Percentiles rank a stretch among this genome's conserved stretches.
phyloP scores from a whole-genome alignment of 2,329 filamentous ascomycete genomes.

The Sporothrix inflata region DNA sequence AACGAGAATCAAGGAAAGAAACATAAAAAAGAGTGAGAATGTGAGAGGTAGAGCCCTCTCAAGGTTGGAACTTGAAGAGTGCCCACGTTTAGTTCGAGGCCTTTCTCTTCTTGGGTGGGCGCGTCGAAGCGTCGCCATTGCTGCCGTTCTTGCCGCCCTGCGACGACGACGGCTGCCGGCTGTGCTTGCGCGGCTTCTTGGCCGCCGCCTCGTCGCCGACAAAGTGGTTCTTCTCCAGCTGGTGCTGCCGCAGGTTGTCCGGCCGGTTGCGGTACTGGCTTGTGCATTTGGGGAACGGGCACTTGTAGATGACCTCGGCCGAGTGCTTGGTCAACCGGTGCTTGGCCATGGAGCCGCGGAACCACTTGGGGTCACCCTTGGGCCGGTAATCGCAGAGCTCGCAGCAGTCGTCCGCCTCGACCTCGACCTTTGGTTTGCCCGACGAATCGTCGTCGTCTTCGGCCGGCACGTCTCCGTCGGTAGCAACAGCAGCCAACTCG shows the following conservation, averaged over 20 bases:
- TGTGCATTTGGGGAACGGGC: constrained; percentile 56
- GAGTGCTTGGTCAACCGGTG: constrained; percentile 59
- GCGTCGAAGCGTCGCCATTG: constrained; percentile 43
- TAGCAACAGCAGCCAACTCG: background rate
- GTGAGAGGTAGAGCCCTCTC: background rate
- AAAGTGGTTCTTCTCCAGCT: constrained; percentile 60
- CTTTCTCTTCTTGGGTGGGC: constrained; percentile 56
- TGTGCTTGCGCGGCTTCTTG: constrained; percentile 31
- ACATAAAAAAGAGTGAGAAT: background rate
- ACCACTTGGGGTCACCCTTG: constrained; percentile 61
- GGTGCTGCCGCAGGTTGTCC: constrained; percentile 60
- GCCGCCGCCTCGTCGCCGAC: constrained; percentile 46
- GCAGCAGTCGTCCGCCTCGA: constrained; percentile 52
- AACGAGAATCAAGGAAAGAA: constrained; percentile 9
- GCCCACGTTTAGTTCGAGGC: constrained; percentile 29
- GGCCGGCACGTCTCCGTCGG: background rate
- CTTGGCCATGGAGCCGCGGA: constrained; percentile 62
- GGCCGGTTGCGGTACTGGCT: constrained; percentile 60
- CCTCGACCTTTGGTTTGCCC: constrained; percentile 27
- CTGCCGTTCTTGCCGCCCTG: background rate
- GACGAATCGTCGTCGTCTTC: background rate
- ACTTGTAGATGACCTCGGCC: constrained; percentile 56
- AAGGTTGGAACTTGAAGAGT: background rate
- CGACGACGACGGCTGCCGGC: background rate
- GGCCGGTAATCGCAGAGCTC: constrained; percentile 59